Base-by-base conservation (phyloP, 495 filamentous ascomycete genomes). In the Aspergillus olivimuriae region DNA sequence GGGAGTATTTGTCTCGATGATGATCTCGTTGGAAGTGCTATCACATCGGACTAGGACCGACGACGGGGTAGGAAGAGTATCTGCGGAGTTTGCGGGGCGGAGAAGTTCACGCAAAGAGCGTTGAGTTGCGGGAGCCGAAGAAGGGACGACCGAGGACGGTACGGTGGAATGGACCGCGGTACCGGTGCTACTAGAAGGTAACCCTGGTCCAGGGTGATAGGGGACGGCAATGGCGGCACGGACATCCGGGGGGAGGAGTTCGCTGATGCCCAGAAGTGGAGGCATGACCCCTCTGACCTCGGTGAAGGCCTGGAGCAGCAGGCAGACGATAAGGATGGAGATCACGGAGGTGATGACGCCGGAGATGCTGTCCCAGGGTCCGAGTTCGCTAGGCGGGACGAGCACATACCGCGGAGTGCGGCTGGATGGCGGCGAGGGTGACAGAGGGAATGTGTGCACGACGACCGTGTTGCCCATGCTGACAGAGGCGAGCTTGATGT, bases 391-490 rank as follows among this genome's bases (percentile, higher is more conserved):
- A 14, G 82, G 80, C 6, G 80, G 57, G 6, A 69, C 72, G 24
- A 94, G 73, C 21, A 90, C 74, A 61, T 89, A 90, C 54, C 87
- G 82, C 17, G 70, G 72, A 20, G 62, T 70, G 46, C 60, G 66
- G 45, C 66, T 75, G 30, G 51, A 65, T 47, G 52, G 61, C 38
- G 59, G 69, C 48, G 68, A 73, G 14, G 76, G 77, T 14, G 72
- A 73, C 19, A 98, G 78, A 0, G 87, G 81, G 48, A 97, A 68
- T 16, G 85, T 86, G 64, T 95, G 87, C 24, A 95, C 83, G 34
- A 89, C 81, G 34, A 89, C 77, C 7, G 85, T 90, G 60, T 89
- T 91, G 43, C 83, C 87, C 59, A 94, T 81, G 47, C 83, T 86
- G 35, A 87, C 82, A 37, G 86, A 92, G 14, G 89, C 90, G 5